Percentiles rank a stretch among this genome's conserved stretches.
Evolutionary conservation across 495 filamentous ascomycete genomes (phyloP).

Genomic region (Xylaria grammica): DNA sequence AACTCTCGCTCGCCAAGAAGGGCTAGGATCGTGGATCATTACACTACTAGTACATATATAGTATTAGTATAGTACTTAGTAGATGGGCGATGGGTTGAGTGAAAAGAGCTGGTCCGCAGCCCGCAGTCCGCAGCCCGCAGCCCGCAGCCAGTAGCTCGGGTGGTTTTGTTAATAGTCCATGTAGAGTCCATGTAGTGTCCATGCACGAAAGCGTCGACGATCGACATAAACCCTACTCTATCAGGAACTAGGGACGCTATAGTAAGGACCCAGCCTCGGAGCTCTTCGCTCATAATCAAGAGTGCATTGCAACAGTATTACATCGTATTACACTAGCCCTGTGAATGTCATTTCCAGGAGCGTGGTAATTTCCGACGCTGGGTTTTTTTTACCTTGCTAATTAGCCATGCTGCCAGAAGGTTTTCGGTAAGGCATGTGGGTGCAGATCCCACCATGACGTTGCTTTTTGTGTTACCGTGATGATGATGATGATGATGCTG

Average conservation of each 20-base stretch:
- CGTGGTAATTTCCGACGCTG: background rate
- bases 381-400: slow-evolving; percentile 9
- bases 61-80: no score
- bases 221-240: slow-evolving; percentile 8
- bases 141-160: background rate
- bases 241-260: background rate
- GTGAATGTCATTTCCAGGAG: background rate
- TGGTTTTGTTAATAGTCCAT: slow-evolving; percentile 8
- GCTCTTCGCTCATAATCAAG: no score
- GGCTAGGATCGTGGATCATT: background rate
- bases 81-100: background rate
- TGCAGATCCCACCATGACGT: background rate
- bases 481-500: slow-evolving; percentile 8
- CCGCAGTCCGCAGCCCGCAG: background rate
- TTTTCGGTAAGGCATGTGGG: slow-evolving; percentile 1
- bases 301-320: no score
- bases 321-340: no score
- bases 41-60: no score
- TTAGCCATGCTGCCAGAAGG: background rate
- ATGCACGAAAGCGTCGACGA: slow-evolving; percentile 9
- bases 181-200: no score
- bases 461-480: slow-evolving; percentile 6
- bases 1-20: background rate
- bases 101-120: background rate
- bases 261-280: no score